Evolutionary conservation across 2,329 filamentous ascomycete genomes (phyloP).

Genomic region (Colletotrichum camelliae): DNA sequence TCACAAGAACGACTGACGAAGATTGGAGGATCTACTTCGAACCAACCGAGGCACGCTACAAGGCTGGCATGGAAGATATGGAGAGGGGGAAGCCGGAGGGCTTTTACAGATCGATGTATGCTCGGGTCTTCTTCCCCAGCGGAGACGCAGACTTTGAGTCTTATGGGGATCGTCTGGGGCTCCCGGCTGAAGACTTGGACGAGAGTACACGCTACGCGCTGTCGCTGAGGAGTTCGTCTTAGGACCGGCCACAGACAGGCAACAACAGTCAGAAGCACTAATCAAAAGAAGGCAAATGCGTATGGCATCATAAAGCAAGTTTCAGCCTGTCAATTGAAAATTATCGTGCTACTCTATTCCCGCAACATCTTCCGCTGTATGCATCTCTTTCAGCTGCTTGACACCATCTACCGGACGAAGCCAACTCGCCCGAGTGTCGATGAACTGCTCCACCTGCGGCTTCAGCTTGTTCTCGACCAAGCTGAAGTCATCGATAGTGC

Average conservation of each 20-base stretch:
- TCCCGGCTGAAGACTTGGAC: constrained; percentile 65
- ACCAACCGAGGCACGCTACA: constrained; percentile 50
- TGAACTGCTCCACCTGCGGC: constrained; percentile 58
- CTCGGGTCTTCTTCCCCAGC: background rate
- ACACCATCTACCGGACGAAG: constrained; percentile 40
- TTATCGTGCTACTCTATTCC: background rate
- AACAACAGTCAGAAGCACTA: background rate
- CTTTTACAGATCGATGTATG: constrained; percentile 39
- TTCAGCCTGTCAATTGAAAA: background rate
- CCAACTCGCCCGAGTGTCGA: constrained; percentile 58
- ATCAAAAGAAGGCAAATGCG: background rate
- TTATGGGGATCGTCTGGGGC: constrained; percentile 56
- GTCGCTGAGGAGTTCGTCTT: background rate
- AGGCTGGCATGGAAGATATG: constrained; percentile 49
- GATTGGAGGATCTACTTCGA: constrained; percentile 58
- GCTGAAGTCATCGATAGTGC: constrained; percentile 66
- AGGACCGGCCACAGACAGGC: background rate
- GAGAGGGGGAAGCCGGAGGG: constrained; percentile 43
- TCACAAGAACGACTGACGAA: constrained; percentile 58
- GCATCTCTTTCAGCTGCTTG: constrained; percentile 24
- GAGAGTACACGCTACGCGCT: constrained; percentile 44
- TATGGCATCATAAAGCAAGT: background rate
- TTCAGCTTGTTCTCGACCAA: constrained; percentile 62
- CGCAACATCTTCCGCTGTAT: background rate
- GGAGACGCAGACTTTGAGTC: constrained; percentile 22